A percentile compares a stretch with the other conserved stretches of the same genome.
Conservation (phyloP, 2,329 filamentous ascomycete species). For the Grosmannia huntii region DNA sequence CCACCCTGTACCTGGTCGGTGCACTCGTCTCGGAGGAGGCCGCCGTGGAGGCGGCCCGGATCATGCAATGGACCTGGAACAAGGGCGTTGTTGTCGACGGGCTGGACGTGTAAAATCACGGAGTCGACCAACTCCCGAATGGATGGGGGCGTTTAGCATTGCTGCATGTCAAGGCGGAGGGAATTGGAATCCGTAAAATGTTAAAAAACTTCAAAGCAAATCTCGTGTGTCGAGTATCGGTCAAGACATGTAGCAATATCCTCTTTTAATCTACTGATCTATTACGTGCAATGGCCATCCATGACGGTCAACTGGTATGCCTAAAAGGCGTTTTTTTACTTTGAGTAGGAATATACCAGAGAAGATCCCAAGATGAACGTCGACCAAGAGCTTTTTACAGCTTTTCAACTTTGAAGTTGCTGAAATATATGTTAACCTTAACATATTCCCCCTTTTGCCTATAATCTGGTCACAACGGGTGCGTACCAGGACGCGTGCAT, state of each 20-base stretch:
- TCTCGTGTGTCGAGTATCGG: neutral
- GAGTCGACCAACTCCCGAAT: neutral
- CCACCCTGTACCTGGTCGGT: slow-evolving; percentile 71
- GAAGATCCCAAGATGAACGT: too few species aligned
- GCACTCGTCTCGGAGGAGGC: slow-evolving; percentile 67
- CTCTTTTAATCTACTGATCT: too few species aligned
- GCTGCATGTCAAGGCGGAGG: neutral
- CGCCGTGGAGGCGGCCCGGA: slow-evolving; percentile 60
- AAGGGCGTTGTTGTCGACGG: slow-evolving; percentile 78
- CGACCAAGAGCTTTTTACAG: too few species aligned
- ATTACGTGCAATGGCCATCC: too few species aligned
- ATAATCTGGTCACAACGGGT: too few species aligned
- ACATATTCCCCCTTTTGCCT: too few species aligned
- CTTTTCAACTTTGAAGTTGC: too few species aligned
- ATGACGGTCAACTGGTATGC: too few species aligned
- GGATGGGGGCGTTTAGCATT: neutral
- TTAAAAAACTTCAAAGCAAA: neutral
- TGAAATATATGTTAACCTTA: too few species aligned
- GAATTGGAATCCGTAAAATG: neutral
- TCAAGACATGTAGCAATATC: neutral
- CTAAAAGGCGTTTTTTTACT: too few species aligned
- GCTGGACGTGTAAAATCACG: slow-evolving; percentile 54
- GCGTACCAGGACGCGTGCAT: too few species aligned
- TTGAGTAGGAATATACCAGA: too few species aligned
- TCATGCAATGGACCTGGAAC: slow-evolving; percentile 73